A percentile compares a stretch with the other conserved stretches of the same genome.
Evolutionary conservation across 1,284 basidiomycete genomes (phyloP).

Genomic region (Pyrrhoderma noxium): DNA sequence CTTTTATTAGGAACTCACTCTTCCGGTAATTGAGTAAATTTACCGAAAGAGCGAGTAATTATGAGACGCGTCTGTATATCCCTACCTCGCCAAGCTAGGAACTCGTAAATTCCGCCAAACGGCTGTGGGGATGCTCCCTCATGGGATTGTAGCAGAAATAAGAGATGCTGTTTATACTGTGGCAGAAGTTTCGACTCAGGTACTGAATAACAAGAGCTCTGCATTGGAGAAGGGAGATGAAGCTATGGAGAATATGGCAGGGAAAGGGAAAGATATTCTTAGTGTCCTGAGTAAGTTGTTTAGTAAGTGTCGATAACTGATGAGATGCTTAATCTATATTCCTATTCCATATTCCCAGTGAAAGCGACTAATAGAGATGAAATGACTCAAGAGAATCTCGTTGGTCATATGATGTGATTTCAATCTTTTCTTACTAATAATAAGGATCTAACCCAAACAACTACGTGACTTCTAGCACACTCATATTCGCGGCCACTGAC

Average conservation of each 20-base stretch:
- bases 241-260: conserved; percentile 21
- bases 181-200: conserved; percentile 5
- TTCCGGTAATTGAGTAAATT: too few relatives aligned
- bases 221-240: conserved; percentile 22
- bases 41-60: too few relatives aligned
- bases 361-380: conserved; percentile 25
- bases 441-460: too few relatives aligned
- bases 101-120: conserved; percentile 11
- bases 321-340: too few relatives aligned
- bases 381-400: conserved; percentile 26
- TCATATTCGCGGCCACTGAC: conserved; percentile 28
- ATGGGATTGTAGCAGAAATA: background rate
- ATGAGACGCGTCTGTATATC: too few relatives aligned
- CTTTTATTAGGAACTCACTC: too few relatives aligned
- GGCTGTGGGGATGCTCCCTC: background rate
- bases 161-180: conserved; percentile 7
- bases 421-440: too few relatives aligned
- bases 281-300: conserved; percentile 26
- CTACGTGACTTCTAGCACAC: too few relatives aligned
- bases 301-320: too few relatives aligned
- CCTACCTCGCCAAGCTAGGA: conserved; percentile 1
- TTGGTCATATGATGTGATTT: conserved; percentile 30
- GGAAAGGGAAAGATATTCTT: conserved; percentile 28
- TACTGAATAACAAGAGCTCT: conserved; percentile 19
- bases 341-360: conserved; percentile 20